A percentile compares a stretch with the other conserved stretches of the same genome.
Conservation (phyloP, 2,329 filamentous ascomycete genomes). For the Fusarium burgessii region DNA sequence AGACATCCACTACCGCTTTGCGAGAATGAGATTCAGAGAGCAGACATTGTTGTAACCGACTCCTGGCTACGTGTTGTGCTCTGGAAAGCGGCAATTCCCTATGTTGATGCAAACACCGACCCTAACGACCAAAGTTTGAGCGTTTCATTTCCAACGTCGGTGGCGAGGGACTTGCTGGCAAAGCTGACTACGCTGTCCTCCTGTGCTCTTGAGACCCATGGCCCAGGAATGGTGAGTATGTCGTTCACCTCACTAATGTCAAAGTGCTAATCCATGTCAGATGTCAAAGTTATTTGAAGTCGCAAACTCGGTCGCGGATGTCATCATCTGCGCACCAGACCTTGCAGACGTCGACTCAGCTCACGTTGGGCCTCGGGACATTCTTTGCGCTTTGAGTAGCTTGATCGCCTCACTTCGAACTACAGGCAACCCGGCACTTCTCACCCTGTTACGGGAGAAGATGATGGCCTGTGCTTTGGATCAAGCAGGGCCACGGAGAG, state of each 20-base stretch:
- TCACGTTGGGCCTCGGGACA: conserved; percentile 16
- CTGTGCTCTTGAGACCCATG: conserved; percentile 21
- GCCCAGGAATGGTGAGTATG: conserved; percentile 15
- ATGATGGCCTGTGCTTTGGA: conserved; percentile 22
- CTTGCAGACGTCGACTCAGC: conserved; percentile 14
- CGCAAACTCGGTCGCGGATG: conserved; percentile 25
- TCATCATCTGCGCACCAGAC: conserved; percentile 28
- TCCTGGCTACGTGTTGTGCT: conserved; percentile 26
- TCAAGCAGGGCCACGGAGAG: conserved; percentile 2
- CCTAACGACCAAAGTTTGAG: conserved; percentile 17
- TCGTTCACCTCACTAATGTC: accelerated
- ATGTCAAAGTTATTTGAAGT: conserved; percentile 31
- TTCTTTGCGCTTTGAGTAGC: conserved; percentile 17
- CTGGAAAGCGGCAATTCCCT: conserved; percentile 27
- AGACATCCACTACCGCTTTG: conserved; percentile 2
- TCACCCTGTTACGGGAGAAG: conserved; percentile 16
- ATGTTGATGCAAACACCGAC: conserved; percentile 15
- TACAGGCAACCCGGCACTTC: conserved; percentile 11
- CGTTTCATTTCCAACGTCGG: conserved; percentile 22
- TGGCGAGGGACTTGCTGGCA: conserved; percentile 19
- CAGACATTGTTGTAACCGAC: conserved; percentile 23
- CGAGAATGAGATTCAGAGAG: conserved; percentile 21
- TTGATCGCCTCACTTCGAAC: conserved; percentile 17
- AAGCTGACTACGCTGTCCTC: conserved; percentile 22
- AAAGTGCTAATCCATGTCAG: background rate